phyloP scores from a whole-genome alignment of 2,329 filamentous ascomycete species.

The Acrocalymma vagum region DNA sequence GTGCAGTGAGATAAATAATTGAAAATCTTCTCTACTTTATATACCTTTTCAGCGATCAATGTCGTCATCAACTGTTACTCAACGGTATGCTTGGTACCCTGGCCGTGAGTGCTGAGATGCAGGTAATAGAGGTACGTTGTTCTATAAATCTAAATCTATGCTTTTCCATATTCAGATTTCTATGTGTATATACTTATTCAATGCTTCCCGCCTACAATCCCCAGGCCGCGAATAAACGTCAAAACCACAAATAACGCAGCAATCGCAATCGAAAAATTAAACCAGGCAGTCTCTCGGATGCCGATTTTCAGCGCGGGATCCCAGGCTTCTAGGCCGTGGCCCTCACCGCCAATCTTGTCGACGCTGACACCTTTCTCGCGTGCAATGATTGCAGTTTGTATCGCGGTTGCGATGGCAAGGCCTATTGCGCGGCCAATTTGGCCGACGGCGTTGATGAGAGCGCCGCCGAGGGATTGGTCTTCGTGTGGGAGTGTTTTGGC shows the following conservation, averaged over 20 bases:
- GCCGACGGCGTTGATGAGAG: slow-evolving; percentile 71
- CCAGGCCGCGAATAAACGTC: slow-evolving; percentile 33
- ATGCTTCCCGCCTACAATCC: slow-evolving; percentile 25
- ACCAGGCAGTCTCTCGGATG: slow-evolving; percentile 50
- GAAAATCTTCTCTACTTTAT: no score
- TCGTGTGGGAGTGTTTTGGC: slow-evolving; percentile 68
- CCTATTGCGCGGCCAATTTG: slow-evolving; percentile 73
- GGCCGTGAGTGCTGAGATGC: no score
- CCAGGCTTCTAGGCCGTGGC: slow-evolving; percentile 23
- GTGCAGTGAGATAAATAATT: no score
- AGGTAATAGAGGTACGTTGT: no score
- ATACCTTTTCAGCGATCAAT: no score
- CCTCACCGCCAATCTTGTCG: slow-evolving; percentile 34
- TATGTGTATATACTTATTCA: no score
- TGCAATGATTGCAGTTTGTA: slow-evolving; percentile 66
- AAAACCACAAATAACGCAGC: slow-evolving; percentile 43
- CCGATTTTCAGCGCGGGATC: slow-evolving; percentile 46
- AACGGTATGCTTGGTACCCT: no score
- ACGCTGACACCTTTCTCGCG: slow-evolving; percentile 34
- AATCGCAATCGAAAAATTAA: slow-evolving; percentile 49
- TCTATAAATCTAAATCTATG: no score
- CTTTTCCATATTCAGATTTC: no score
- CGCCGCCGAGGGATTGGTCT: slow-evolving; percentile 74
- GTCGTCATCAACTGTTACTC: no score
- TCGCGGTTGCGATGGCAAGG: slow-evolving; percentile 69